These are phyloP conservation scores for Rhododendron simsii DNA, from an alignment of 148 eudicot genomes.

Conservation along the genomic window DNA sequence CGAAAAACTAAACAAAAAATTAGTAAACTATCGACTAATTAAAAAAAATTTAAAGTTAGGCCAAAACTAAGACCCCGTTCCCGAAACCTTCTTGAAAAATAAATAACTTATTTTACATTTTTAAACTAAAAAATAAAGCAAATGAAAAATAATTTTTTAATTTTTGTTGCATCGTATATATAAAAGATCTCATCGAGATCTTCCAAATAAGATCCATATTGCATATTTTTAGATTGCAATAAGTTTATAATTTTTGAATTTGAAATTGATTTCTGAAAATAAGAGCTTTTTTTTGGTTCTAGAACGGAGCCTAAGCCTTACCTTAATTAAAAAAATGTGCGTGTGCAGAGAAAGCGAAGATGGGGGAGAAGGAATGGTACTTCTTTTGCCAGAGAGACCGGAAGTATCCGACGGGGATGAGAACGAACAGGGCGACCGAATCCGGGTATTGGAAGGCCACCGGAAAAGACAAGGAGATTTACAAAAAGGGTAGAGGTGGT, in stretches of 20 bases:
- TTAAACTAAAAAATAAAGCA: too few relatives aligned
- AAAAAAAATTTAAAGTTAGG: not conserved
- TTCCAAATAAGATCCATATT: too few relatives aligned
- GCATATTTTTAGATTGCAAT: too few relatives aligned
- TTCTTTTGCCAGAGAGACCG: constrained; percentile 49
- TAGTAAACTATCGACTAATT: too few relatives aligned
- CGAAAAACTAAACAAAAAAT: not conserved
- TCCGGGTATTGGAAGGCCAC: constrained; percentile 63
- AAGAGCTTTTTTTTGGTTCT: too few relatives aligned
- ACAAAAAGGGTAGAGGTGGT: constrained; percentile 14
- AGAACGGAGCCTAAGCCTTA: not conserved
- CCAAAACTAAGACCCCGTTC: not conserved
- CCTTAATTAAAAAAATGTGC: not conserved
- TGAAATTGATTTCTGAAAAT: too few relatives aligned
- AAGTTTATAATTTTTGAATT: too few relatives aligned
- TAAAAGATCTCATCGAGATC: too few relatives aligned
- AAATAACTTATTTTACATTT: too few relatives aligned
- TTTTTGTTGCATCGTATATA: too few relatives aligned
- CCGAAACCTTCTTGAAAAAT: too few relatives aligned
- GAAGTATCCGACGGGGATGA: constrained; percentile 56
- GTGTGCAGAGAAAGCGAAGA: constrained; percentile 47
- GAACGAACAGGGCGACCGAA: constrained; percentile 51
- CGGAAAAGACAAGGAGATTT: constrained; percentile 58
- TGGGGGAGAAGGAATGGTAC: constrained; percentile 54
- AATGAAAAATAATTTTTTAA: too few relatives aligned